phyloP scores from a whole-genome alignment of 2,329 filamentous ascomycete genomes.

The Monosporascus sp. region DNA sequence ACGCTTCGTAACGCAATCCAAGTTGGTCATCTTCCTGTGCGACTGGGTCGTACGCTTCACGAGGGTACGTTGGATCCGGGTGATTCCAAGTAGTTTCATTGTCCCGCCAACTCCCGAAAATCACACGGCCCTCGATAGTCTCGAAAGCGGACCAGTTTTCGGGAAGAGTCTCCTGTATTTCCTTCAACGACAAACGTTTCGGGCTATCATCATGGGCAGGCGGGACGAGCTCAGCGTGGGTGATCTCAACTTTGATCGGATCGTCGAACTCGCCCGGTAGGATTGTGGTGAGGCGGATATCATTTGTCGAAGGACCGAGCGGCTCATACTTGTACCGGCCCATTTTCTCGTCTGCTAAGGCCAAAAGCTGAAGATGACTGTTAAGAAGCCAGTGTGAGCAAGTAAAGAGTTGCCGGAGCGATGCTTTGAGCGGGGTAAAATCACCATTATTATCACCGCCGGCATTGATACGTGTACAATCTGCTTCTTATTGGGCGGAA shows the following conservation, averaged over 20 bases:
- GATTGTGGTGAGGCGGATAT: conserved; percentile 14
- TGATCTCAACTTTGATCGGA: conserved; percentile 10
- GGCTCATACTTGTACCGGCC: conserved; percentile 10
- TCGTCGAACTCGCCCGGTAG: conserved; percentile 11
- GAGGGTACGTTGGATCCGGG: conserved; percentile 5
- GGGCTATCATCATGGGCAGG: neutral
- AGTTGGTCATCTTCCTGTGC: neutral
- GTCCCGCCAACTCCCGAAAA: conserved; percentile 2
- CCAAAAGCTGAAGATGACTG: too few species aligned
- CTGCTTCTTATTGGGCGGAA: too few species aligned
- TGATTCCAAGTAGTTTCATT: conserved; percentile 6
- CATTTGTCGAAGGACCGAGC: conserved; percentile 5
- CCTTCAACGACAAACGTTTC: conserved; percentile 8
- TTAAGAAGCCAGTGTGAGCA: too few species aligned
- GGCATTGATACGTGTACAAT: too few species aligned
- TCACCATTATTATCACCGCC: too few species aligned
- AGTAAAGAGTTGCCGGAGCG: too few species aligned
- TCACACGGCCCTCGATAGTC: conserved; percentile 10
- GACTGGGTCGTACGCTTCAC: conserved; percentile 4
- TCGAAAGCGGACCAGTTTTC: conserved; percentile 2
- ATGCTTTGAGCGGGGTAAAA: too few species aligned
- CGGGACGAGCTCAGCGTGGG: conserved; percentile 6
- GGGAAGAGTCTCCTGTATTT: conserved; percentile 8
- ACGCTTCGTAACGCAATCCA: conserved; percentile 9
- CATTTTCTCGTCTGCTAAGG: neutral